A percentile compares a stretch with the other conserved stretches of the same genome.
Conservation (phyloP, 2,329 filamentous ascomycete species). For the Colletotrichum aenigma region DNA sequence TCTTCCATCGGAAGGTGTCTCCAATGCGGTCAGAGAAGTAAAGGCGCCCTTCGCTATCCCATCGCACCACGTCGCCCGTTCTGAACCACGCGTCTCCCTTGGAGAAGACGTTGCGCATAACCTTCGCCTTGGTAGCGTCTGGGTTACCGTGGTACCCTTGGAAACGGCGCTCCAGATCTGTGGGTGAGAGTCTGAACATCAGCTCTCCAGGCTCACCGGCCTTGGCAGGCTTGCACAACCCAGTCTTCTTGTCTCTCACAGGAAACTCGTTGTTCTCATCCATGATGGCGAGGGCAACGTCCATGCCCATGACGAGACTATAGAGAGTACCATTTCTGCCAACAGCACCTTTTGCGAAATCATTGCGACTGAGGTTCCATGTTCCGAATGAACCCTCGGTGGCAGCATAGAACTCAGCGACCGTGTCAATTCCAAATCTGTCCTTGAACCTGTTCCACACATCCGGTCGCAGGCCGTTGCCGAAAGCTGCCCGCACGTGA, state of each 20-base stretch:
- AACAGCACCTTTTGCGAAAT: conserved; percentile 77
- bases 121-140: conserved; percentile 73
- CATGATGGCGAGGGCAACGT: conserved; percentile 67
- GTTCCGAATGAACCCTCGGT: conserved; percentile 74
- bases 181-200: conserved; percentile 70
- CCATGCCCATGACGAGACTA: conserved; percentile 53
- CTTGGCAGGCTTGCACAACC: conserved; percentile 66
- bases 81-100: conserved; percentile 85
- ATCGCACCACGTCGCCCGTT: conserved; percentile 80
- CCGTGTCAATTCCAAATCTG: conserved; percentile 75
- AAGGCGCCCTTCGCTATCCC: conserved; percentile 71
- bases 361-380: conserved; percentile 77
- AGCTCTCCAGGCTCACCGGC: conserved; percentile 75
- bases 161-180: conserved; percentile 68
- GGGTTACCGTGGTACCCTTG: conserved; percentile 83
- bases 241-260: conserved; percentile 69
- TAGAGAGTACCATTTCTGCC: conserved; percentile 73
- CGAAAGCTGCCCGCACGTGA: conserved; percentile 75
- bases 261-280: conserved; percentile 75
- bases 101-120: conserved; percentile 73
- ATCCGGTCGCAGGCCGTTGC: conserved; percentile 85
- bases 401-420: conserved; percentile 82
- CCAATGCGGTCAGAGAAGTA: conserved; percentile 85
- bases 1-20: conserved; percentile 82
- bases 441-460: conserved; percentile 85